These are phyloP conservation scores for Psilocybe sp. DNA, from an alignment of 768 basidiomycete species.

Conservation along the genomic window DNA sequence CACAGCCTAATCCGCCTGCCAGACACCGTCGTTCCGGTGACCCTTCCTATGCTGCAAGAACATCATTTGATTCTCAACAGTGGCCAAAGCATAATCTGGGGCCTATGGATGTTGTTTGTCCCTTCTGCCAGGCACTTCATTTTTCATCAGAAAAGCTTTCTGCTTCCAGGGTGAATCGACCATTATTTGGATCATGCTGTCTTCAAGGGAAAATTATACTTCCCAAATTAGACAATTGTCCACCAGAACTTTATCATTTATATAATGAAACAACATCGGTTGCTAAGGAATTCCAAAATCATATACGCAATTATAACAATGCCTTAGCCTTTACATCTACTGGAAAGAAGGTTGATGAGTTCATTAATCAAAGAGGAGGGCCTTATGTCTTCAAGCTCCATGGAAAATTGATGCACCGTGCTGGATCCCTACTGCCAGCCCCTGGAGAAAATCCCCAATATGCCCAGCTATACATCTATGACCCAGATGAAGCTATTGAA, in stretches of 20 bases:
- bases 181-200: constrained; percentile 33
- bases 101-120: constrained; percentile 12
- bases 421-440: too few relatives aligned
- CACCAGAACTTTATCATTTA: constrained; percentile 18
- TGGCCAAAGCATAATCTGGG: constrained; percentile 21
- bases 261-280: constrained; percentile 5
- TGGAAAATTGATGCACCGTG: too few relatives aligned
- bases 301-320: too few relatives aligned
- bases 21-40: too few relatives aligned
- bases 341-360: too few relatives aligned
- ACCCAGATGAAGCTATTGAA: too few relatives aligned
- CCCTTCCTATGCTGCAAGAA: background rate
- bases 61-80: constrained; percentile 5
- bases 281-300: constrained; percentile 16
- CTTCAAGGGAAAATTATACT: constrained; percentile 25
- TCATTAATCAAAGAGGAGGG: too few relatives aligned
- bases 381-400: too few relatives aligned
- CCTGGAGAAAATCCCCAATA: too few relatives aligned
- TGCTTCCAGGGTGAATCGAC: constrained; percentile 4
- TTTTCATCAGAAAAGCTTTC: constrained; percentile 23
- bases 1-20: too few relatives aligned
- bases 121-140: constrained; percentile 11
- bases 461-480: too few relatives aligned
- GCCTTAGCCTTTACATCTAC: too few relatives aligned
- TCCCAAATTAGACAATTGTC: constrained; percentile 11